Evolutionary conservation across 306 rosid species (phyloP).

Genomic region (Erythrophleum fordii): DNA sequence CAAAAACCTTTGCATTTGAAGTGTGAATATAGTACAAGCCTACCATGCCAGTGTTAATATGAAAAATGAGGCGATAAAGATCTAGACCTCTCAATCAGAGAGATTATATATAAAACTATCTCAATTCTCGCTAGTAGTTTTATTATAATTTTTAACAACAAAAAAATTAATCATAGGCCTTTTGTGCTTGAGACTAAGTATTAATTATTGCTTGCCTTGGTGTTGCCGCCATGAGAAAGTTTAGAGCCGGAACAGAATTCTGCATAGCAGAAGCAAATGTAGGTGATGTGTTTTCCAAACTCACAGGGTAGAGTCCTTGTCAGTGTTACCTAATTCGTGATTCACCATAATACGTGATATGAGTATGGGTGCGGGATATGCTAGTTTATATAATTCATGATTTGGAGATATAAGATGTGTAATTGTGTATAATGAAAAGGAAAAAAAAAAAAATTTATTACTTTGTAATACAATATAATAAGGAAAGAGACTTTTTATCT

Average conservation of each 20-base stretch:
- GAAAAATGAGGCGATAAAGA: neutral
- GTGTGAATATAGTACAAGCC: neutral
- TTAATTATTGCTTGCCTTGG: slow-evolving; percentile 54
- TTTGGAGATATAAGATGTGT: no score
- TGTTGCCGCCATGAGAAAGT: slow-evolving; percentile 73
- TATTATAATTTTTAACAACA: neutral
- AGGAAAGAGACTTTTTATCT: no score
- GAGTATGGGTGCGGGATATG: no score
- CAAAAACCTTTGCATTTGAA: neutral
- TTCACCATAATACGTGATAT: no score
- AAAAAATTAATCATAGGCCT: neutral
- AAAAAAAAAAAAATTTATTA: no score
- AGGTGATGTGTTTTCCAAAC: slow-evolving; percentile 74
- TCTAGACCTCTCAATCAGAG: no score
- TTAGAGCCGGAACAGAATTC: slow-evolving; percentile 77
- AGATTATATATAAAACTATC: no score
- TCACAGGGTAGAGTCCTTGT: slow-evolving; percentile 71
- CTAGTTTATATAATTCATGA: no score
- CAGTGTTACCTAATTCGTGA: no score
- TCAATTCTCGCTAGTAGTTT: neutral
- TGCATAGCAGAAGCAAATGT: slow-evolving; percentile 77
- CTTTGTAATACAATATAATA: no score
- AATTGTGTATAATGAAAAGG: no score
- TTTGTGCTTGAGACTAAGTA: slow-evolving; percentile 16
- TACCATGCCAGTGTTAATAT: neutral